A percentile compares a stretch with the other conserved stretches of the same genome.
phyloP scores from a whole-genome alignment of 108 stramenopile genomes.

The Pseudonitzschia multistriata region DNA sequence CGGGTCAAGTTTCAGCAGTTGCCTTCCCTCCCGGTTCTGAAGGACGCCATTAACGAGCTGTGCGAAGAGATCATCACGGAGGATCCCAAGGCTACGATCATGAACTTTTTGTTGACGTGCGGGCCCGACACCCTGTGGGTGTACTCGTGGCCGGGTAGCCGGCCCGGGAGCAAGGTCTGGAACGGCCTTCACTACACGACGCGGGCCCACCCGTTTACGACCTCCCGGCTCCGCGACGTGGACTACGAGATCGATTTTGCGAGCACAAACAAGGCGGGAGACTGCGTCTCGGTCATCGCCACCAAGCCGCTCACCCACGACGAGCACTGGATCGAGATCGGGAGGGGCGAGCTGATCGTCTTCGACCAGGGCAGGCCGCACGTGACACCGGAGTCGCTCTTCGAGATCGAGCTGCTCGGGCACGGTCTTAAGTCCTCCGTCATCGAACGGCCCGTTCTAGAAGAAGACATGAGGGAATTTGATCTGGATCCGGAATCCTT shows the following conservation, averaged over 20 bases:
- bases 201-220: conserved; percentile 73
- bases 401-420: conserved; percentile 49
- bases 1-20: conserved; percentile 65
- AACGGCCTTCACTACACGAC: conserved; percentile 87
- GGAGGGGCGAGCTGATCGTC: conserved; percentile 73
- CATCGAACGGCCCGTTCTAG: conserved; percentile 19
- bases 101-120: conserved; percentile 85
- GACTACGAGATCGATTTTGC: conserved; percentile 68
- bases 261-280: conserved; percentile 48
- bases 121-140: conserved; percentile 75
- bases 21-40: conserved; percentile 78
- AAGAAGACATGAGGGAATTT: conserved; percentile 47
- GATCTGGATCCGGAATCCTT: conserved; percentile 31
- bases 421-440: conserved; percentile 48
- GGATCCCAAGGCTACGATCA: conserved; percentile 64
- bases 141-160: conserved; percentile 84
- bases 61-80: conserved; percentile 69
- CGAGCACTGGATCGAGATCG: conserved; percentile 75
- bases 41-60: conserved; percentile 58
- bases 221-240: conserved; percentile 40
- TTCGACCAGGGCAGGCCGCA: conserved; percentile 65
- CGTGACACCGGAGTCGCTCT: conserved; percentile 36
- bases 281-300: conserved; percentile 88
- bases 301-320: conserved; percentile 82
- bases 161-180: conserved; percentile 79